Conservation (phyloP, 805 yeast species). For the Tanozyma kutaoensis region DNA sequence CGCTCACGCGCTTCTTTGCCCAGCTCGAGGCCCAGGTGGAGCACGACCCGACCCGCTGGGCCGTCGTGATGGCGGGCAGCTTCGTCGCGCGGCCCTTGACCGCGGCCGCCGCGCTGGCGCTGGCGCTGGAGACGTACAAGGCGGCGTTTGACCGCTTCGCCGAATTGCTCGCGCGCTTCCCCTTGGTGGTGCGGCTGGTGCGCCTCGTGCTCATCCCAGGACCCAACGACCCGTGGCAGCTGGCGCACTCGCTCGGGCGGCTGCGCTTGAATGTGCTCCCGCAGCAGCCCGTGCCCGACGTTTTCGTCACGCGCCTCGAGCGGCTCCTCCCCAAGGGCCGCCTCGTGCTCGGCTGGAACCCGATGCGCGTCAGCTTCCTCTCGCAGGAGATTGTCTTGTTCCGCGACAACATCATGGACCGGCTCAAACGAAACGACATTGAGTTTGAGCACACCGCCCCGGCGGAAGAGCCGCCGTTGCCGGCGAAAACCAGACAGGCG, state of each 20-base stretch:
- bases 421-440: conserved; percentile 61
- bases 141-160: conserved; percentile 66
- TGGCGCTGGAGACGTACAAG: conserved; percentile 46
- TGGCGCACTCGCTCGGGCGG: conserved; percentile 49
- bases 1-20: conserved; percentile 48
- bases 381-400: conserved; percentile 72
- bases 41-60: conserved; percentile 33
- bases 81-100: conserved; percentile 58
- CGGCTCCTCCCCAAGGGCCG: conserved; percentile 23
- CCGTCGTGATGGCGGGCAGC: conserved; percentile 74
- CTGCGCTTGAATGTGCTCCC: conserved; percentile 35
- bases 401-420: conserved; percentile 59
- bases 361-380: conserved; percentile 62
- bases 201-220: conserved; percentile 77
- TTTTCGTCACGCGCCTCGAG: conserved; percentile 57
- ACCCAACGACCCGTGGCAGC: conserved; percentile 86
- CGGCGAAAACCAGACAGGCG: conserved; percentile 42
- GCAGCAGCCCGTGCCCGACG: conserved; percentile 51
- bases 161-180: conserved; percentile 43
- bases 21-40: conserved; percentile 27
- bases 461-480: conserved; percentile 14
- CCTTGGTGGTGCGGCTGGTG: conserved; percentile 34
- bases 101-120: conserved; percentile 31
- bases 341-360: conserved; percentile 48
- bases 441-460: conserved; percentile 30